Percentiles rank a stretch among this genome's conserved stretches.
These are phyloP conservation scores for Lodderomyces beijingensis DNA, from an alignment of 1,139 yeast genomes.

Conservation along the genomic window DNA sequence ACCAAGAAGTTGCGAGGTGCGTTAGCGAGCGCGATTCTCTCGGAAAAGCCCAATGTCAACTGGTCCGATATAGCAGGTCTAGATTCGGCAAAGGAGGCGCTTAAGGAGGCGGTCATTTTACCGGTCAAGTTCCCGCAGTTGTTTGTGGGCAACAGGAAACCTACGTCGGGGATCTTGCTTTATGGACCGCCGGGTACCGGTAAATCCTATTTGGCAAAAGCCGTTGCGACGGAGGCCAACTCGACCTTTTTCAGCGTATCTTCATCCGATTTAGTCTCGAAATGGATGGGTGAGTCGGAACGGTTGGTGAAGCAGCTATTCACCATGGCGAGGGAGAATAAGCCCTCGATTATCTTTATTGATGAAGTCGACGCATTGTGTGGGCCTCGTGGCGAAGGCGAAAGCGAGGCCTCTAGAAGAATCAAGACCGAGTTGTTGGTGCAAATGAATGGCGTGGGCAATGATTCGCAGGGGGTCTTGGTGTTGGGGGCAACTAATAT, in stretches of 20 bases:
- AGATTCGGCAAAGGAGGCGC: conserved; percentile 91
- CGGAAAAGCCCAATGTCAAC: conserved; percentile 87
- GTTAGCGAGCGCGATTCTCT: conserved; percentile 82
- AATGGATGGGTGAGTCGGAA: conserved; percentile 99
- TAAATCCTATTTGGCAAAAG: conserved; percentile 93
- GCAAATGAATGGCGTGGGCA: conserved; percentile 99
- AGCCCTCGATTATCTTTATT: conserved; percentile 91
- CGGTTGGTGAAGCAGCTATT: conserved; percentile 91
- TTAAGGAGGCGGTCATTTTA: conserved; percentile 90
- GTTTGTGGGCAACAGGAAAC: conserved; percentile 91
- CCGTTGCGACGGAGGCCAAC: conserved; percentile 97
- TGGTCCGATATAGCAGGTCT: conserved; percentile 98
- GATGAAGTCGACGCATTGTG: conserved; percentile 98
- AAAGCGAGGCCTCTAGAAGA: conserved; percentile 93
- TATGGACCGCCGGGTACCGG: conserved; percentile 99
- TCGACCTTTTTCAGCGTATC: conserved; percentile 94
- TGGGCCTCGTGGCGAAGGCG: conserved; percentile 98
- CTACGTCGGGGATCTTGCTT: conserved; percentile 83
- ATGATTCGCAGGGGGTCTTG: conserved; percentile 86
- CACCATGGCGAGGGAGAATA: conserved; percentile 92
- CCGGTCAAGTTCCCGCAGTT: conserved; percentile 76
- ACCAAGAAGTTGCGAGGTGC: conserved; percentile 89
- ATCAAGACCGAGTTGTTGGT: conserved; percentile 94
- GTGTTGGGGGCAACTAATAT: conserved; percentile 98
- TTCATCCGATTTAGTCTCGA: conserved; percentile 89